A percentile compares a stretch with the other conserved stretches of the same genome.
Conservation (phyloP, 1,139 yeast genomes). For the Meyerozyma smithsonii region DNA sequence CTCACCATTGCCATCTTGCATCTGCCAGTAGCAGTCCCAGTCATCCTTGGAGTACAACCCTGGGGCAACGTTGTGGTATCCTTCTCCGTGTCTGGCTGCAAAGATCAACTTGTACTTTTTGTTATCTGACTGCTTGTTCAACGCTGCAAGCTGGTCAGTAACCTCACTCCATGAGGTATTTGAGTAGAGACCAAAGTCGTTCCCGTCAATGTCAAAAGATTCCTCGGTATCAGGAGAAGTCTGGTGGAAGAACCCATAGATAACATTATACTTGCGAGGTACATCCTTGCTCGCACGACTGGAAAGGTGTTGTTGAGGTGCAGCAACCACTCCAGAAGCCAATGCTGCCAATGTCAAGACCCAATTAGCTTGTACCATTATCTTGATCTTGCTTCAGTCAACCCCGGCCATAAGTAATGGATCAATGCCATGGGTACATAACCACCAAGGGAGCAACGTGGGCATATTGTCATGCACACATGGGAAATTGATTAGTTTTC, state of each 20-base stretch:
- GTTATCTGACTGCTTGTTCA: slow-evolving; percentile 6
- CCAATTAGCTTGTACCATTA: neutral
- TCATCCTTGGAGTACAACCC: slow-evolving; percentile 13
- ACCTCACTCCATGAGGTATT: slow-evolving; percentile 4
- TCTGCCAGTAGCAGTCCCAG: slow-evolving; percentile 34
- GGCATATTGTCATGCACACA: neutral
- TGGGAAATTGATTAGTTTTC: neutral
- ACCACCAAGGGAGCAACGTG: slow-evolving; percentile 2
- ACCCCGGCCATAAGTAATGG: neutral
- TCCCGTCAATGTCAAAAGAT: neutral
- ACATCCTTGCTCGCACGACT: neutral
- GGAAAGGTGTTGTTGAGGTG: neutral
- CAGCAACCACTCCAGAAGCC: neutral
- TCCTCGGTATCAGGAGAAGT: neutral
- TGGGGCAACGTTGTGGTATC: slow-evolving; percentile 34
- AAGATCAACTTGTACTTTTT: slow-evolving; percentile 24
- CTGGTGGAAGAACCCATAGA: slow-evolving; percentile 1
- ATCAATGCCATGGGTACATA: neutral
- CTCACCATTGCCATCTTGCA: slow-evolving; percentile 25
- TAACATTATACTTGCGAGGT: neutral
- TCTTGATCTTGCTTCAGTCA: neutral
- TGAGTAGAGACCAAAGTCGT: slow-evolving; percentile 1
- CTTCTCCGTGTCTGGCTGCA: slow-evolving; percentile 40
- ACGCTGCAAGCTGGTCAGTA: slow-evolving; percentile 5
- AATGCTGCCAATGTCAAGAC: neutral